Evolutionary conservation across 2,329 filamentous ascomycete species (phyloP).

Genomic region (Leptodontidium sp.): DNA sequence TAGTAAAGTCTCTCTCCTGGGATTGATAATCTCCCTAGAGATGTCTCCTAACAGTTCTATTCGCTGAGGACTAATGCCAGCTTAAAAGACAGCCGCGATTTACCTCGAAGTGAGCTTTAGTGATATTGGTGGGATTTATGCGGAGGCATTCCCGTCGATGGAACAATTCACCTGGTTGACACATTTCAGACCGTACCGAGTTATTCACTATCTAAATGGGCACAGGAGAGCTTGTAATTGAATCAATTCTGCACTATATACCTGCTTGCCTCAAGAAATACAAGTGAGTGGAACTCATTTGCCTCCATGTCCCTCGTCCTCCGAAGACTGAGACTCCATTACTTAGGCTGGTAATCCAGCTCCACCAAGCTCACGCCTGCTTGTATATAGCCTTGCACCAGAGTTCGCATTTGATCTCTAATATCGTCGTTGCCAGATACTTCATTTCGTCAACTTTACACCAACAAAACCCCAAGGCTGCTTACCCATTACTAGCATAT

Average conservation of each 20-base stretch:
- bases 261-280: not conserved
- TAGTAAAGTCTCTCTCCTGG: too few relatives aligned
- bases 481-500: conserved; percentile 16
- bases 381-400: conserved; percentile 1
- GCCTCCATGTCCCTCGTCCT: not conserved
- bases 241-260: conserved; percentile 6
- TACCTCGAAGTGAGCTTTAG: too few relatives aligned
- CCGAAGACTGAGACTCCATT: not conserved
- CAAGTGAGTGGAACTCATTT: conserved; percentile 1
- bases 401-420: conserved; percentile 6
- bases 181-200: too few relatives aligned
- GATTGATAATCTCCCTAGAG: too few relatives aligned
- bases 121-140: too few relatives aligned
- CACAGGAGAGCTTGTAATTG: not conserved
- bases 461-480: not conserved
- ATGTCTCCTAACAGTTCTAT: too few relatives aligned
- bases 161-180: too few relatives aligned
- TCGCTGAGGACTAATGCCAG: too few relatives aligned
- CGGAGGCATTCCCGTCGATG: too few relatives aligned
- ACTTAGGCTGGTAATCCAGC: conserved; percentile 5
- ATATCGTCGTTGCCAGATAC: conserved; percentile 6
- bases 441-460: not conserved
- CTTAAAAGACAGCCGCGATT: too few relatives aligned
- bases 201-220: not conserved
- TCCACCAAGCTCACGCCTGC: not conserved